Evolutionary conservation across 1,284 basidiomycete genomes (phyloP).

Genomic region (Rhodotorula sp.): DNA sequence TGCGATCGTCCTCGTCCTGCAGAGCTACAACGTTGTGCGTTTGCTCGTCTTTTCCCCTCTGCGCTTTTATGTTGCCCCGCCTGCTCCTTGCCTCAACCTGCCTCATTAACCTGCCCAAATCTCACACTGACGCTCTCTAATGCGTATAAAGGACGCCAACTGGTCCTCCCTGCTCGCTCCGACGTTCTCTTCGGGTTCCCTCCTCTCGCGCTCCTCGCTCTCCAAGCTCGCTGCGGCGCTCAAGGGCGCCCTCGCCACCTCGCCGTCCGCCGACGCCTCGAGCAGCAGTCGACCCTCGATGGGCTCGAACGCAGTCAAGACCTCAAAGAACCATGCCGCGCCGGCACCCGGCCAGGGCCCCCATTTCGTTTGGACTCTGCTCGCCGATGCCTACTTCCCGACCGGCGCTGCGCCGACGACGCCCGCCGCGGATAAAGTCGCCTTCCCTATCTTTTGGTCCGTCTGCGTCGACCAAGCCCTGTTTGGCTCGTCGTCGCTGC

Average conservation of each 20-base stretch:
- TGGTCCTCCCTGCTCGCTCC: slow-evolving; percentile 71
- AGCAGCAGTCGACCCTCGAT: slow-evolving; percentile 26
- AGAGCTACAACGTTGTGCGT: slow-evolving; percentile 57
- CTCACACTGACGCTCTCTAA: not conserved
- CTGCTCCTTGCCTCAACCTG: not conserved
- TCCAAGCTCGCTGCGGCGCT: slow-evolving; percentile 70
- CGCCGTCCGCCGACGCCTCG: slow-evolving; percentile 35
- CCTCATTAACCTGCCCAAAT: too few relatives aligned
- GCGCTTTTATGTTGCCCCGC: not conserved
- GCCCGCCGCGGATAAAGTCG: slow-evolving; percentile 28
- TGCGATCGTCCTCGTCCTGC: slow-evolving; percentile 71
- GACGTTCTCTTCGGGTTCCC: slow-evolving; percentile 67
- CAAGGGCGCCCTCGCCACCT: slow-evolving; percentile 55
- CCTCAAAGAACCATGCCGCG: slow-evolving; percentile 44
- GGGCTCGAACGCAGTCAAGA: slow-evolving; percentile 39
- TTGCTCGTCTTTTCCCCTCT: not conserved
- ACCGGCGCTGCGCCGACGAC: not conserved
- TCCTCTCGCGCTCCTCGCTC: slow-evolving; percentile 49
- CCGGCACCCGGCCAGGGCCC: slow-evolving; percentile 75
- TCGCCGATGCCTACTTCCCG: slow-evolving; percentile 73
- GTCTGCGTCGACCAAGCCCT: slow-evolving; percentile 84
- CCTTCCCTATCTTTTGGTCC: slow-evolving; percentile 86
- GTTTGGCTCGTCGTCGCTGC: slow-evolving; percentile 78
- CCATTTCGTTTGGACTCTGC: slow-evolving; percentile 86
- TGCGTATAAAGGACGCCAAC: slow-evolving; percentile 53